Base-by-base conservation (phyloP, 2,329 filamentous ascomycete genomes). In the Cercospora canescens region DNA sequence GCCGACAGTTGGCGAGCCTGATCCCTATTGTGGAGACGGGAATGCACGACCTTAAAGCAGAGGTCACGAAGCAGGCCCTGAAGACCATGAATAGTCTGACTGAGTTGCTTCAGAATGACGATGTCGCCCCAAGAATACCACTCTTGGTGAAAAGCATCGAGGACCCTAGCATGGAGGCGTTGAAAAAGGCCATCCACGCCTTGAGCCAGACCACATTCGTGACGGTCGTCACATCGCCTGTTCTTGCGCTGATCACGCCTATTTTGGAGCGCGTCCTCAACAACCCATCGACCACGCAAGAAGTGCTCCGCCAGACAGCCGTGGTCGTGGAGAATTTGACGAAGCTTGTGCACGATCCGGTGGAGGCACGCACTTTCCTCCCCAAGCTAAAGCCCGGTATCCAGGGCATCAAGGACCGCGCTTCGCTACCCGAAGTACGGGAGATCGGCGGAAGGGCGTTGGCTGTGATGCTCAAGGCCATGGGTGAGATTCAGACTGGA, bases 141-240 rank as follows among this genome's bases (percentile, higher is more conserved):
- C 88, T 98, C 3, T 86, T 99, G 57, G 89, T 99, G 79, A 93
- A 96, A 78, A 92, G 93, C 57, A 97, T 99, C 90, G 92, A 97
- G 79, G 89, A 97, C 74, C 95, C 95, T 6, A 97, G 93, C 11
- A 85, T 91, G 14, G 89, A 96, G 79, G 93, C 91, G 30, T 86
- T 96, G 63, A 92, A 97, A 78, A 97, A 97, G 84, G 94, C 95
- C 34, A 98, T 99, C 71, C 95, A 97, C 77, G 95, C 94, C 54
- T 85, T 99, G 54, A 97, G 94, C 4, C 93, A 96, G 82, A 99
- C 95, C 11, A 99, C 95, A n/a, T 99, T 99, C 73, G 95, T 99
- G 61, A 94, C 95, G 63, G 87, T 96, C 70, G 95, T 99, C 73
- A 97, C 93, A 12, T 97, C 94, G 8, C 95, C 95, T 9, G 94